Evolutionary conservation across 164 flowering plant genomes (phyloP), one percentile per base, ranked within the genome.

Genomic region (Vitis riparia): DNA sequence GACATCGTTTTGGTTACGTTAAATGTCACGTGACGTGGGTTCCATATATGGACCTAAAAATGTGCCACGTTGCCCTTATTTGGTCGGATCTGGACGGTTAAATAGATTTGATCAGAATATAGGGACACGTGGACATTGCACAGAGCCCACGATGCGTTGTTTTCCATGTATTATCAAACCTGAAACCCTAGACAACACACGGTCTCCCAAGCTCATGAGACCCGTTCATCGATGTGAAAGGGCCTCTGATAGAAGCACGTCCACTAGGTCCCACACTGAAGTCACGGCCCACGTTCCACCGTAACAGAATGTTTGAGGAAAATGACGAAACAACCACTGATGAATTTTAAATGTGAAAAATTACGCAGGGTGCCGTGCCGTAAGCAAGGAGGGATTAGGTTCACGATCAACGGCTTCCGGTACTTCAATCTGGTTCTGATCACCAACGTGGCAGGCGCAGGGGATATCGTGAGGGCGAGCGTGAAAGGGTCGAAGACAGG

Each of bases 371-470:
- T 86, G 69, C 85, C 88, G 65, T 86, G 89, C 82, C 62, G 82
- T 30, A 86, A 78, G 76, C 71, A 50, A 9, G 89, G 89, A 37
- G 89, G 89, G 17, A 79, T 86, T 8, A 64, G 85, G 73, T 86
- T 84, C 80, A 86, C 85, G n/a, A 79, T 86, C 37, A 83, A 86
- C 79, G 89, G 89, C 0, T 75, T 73, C 83, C 79, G 82, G 8
- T 86, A 80, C 88, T 86, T 86, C 81, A 86, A 86, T 82, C 63
- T 86, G 80, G 86, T 86, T 14, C 55, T 86, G 76, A 62, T 86
- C 75, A 59, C 81, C 80, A 86, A 86, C 83, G 89, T 86, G n/a
- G 89, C 89, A 50, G 89, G 89, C 16, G 86, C 88, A 63, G 89
- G 89, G 19, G 85, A 86, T 65, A 78, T 86, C 63, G 79, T 76